Percentiles rank a stretch among this genome's conserved stretches.
Conservation (phyloP, 768 basidiomycete genomes). For the Mrakia gelida region DNA sequence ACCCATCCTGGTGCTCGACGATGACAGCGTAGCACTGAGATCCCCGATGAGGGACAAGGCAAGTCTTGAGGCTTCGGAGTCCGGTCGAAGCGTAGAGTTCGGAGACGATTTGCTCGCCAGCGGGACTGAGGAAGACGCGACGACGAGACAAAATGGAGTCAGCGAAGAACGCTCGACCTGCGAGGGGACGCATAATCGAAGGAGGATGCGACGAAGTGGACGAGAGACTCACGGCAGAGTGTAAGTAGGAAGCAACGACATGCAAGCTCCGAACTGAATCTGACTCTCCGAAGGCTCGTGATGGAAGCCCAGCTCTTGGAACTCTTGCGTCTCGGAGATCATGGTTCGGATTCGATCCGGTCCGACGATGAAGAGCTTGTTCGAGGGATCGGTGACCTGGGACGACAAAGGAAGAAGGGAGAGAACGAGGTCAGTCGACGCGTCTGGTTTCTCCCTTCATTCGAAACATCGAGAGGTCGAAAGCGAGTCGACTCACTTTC, state of each 20-base stretch:
- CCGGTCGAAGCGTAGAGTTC: slow-evolving; percentile 47
- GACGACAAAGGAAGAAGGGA: neutral
- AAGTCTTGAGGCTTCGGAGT: slow-evolving; percentile 59
- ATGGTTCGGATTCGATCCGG: slow-evolving; percentile 52
- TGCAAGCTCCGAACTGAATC: slow-evolving; percentile 33
- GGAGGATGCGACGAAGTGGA: neutral
- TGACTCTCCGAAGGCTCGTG: neutral
- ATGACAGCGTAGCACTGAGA: slow-evolving; percentile 63
- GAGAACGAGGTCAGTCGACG: neutral
- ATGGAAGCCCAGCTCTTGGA: slow-evolving; percentile 66
- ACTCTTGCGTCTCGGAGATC: slow-evolving; percentile 64
- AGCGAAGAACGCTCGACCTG: neutral
- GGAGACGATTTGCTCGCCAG: neutral
- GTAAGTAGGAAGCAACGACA: neutral
- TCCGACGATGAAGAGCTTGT: slow-evolving; percentile 66
- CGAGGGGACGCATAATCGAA: too few species aligned
- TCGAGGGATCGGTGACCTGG: neutral
- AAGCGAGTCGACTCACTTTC: slow-evolving; percentile 49
- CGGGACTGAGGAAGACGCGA: neutral
- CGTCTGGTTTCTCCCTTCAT: neutral
- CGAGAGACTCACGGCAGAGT: slow-evolving; percentile 5
- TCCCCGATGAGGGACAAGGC: slow-evolving; percentile 69
- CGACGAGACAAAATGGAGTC: neutral
- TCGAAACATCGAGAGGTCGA: neutral
- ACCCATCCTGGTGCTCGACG: slow-evolving; percentile 64